Percentiles rank a stretch among this genome's conserved stretches.
These are phyloP conservation scores for Colletotrichum simmondsii DNA, from an alignment of 2,329 filamentous ascomycete genomes.

Conservation along the genomic window DNA sequence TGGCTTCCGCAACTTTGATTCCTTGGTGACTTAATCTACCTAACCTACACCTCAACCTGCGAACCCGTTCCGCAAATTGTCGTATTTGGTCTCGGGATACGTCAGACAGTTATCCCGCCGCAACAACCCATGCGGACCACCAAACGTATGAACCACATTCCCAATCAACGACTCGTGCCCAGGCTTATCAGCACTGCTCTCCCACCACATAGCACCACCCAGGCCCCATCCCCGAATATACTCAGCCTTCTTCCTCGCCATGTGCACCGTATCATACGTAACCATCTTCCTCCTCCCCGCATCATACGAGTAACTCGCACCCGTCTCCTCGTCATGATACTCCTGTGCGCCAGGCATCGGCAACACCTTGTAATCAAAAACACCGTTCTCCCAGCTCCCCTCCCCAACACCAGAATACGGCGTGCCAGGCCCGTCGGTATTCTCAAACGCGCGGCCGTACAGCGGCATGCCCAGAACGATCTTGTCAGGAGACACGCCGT, in stretches of 20 bases:
- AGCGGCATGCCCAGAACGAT: constrained; percentile 92
- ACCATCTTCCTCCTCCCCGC: constrained; percentile 72
- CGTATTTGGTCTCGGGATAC: constrained; percentile 76
- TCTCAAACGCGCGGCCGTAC: constrained; percentile 87
- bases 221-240: constrained; percentile 76
- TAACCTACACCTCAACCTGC: constrained; percentile 38
- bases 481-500: constrained; percentile 75
- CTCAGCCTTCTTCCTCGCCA: constrained; percentile 75
- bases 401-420: constrained; percentile 78
- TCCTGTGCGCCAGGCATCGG: constrained; percentile 76
- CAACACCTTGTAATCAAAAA: constrained; percentile 90
- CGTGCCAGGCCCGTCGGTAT: constrained; percentile 79
- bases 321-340: constrained; percentile 68
- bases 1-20: too few relatives aligned
- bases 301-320: constrained; percentile 84
- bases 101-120: constrained; percentile 67
- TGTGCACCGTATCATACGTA: constrained; percentile 78
- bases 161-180: constrained; percentile 75
- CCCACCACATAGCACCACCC: constrained; percentile 98
- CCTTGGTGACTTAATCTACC: neutral
- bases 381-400: constrained; percentile 85
- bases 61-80: constrained; percentile 73
- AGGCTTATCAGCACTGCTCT: constrained; percentile 81
- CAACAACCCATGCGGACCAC: constrained; percentile 62
- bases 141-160: constrained; percentile 69